Evolutionary conservation across 768 basidiomycete species (phyloP), one percentile per base, ranked within the genome.

Genomic region (Boletus coccyginus): DNA sequence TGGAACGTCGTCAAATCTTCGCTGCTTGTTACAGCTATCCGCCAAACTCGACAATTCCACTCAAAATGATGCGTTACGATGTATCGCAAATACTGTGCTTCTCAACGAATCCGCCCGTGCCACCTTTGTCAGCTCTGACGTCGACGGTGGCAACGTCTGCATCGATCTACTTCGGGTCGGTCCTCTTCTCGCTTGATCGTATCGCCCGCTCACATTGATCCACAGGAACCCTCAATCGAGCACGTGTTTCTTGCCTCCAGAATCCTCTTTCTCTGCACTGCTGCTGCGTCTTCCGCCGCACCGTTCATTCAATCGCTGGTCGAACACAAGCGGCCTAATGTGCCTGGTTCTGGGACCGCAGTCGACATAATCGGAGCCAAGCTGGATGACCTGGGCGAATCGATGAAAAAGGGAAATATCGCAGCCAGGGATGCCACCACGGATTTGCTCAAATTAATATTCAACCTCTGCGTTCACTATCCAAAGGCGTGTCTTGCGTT

Each of bases 401-500:
- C 71, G 47, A 75, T 88, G 56, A 75, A 83, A 41, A 71, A 75
- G 40, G 79, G 83, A 55, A 66, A 78, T 19, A 19, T 21, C 8
- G 29, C 24, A 5, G 19, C 84, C 32, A 80, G 79, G 61, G 90
- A 92, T 53, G 92, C 94, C 3, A 80, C 89, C 75, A 79, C 82
- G 5, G 94, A 98, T 70, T 67, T 94, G 27, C 79, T 98, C 53
- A 98, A 98, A 67, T 78, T 94, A 46, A 76, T 82, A 3, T 94
- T 92, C 71, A 94, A 96, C 68, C 68, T 96, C 32, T 75, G 92
- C 49, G 69, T 85, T 41, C 88, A 90, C 66, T 94, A 92, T 70
- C 92, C 92, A 6, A 91, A 86, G 77, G 89, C 88, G 7, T 38
- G 59, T 52, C 0, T 8, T 3, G 6, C 32, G 43, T 46, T 32